Evolutionary conservation across 1,284 basidiomycete species (phyloP), one percentile per base, ranked within the genome.

Genomic region (Limonomyces culmigenus): DNA sequence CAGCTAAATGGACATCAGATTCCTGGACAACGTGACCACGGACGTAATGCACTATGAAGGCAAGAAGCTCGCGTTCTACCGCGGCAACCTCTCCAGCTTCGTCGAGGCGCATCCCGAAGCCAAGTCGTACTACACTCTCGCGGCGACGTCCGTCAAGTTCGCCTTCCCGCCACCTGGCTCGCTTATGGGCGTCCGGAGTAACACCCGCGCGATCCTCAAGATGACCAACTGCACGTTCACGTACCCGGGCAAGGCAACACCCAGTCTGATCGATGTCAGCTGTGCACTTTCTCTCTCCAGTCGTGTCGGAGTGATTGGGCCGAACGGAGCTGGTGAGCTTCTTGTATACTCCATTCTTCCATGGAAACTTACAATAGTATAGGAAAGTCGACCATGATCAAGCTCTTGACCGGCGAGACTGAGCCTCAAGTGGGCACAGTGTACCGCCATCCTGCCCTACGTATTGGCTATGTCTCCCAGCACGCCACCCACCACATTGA

Each of bases 11-110:
- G 8, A 14, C 11, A 10, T 15, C 45, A 84, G 81, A 51, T 98
- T 98, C 68, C 65, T 98, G 47, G 93, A 98, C 65, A 84, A 87
- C 56, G 75, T 97, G 41, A 96, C 92, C 45, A 92, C 93, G 44
- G 93, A 98, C 59, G 92, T 98, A 50, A 87, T 97, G 46, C 93
- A 97, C 64, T 98, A 97, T 63, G 91, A 97, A 62, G 62, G 65
- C 47, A 97, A 97, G 67, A 95, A 93, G 78, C 74, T 98, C 45
- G 87, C 78, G 36, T 96, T 93, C 63, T 97, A 97, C 60, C 78
- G 74, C 37, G 93, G 93, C 42, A 96, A 96, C 59, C 70, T 98
- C 27, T 88, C 87, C 38, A 66, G 73, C 37, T 98, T 98, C 55
- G 93, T 97, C 41, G 77, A 73, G 50, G 74, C 74, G 47, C 88